phyloP scores from a whole-genome alignment of 2,329 filamentous ascomycete species.

The Fusarium heterosporum region DNA sequence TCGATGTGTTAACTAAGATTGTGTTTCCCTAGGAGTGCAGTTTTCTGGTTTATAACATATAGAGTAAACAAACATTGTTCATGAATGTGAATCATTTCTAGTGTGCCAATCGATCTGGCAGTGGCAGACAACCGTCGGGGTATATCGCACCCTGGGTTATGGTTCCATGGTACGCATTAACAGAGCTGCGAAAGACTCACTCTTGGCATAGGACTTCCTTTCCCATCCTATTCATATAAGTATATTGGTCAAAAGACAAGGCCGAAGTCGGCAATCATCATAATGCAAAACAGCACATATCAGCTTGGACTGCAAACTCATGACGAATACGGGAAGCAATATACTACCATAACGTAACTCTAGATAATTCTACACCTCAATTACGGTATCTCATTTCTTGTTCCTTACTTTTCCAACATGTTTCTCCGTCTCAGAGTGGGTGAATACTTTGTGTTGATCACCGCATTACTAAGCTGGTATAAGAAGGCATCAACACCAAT shows the following conservation, averaged over 20 bases:
- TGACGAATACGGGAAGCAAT: too few relatives aligned
- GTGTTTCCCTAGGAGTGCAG: neutral
- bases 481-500: slow-evolving; percentile 40
- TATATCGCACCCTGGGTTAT: neutral
- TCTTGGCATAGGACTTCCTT: too few relatives aligned
- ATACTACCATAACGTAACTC: too few relatives aligned
- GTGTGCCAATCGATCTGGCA: neutral
- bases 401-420: neutral
- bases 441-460: neutral
- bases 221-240: too few relatives aligned
- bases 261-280: too few relatives aligned
- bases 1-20: neutral
- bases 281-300: too few relatives aligned
- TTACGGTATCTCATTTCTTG: neutral
- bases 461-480: slow-evolving; percentile 28
- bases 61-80: neutral
- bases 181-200: neutral
- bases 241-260: too few relatives aligned
- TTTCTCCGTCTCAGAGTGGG: too few relatives aligned
- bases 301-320: too few relatives aligned
- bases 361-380: neutral
- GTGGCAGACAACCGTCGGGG: slow-evolving; percentile 9
- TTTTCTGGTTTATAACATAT: neutral
- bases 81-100: neutral
- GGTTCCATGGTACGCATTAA: neutral